Conservation (phyloP, 2,329 filamentous ascomycete genomes). For the Aspergillus candidus region DNA sequence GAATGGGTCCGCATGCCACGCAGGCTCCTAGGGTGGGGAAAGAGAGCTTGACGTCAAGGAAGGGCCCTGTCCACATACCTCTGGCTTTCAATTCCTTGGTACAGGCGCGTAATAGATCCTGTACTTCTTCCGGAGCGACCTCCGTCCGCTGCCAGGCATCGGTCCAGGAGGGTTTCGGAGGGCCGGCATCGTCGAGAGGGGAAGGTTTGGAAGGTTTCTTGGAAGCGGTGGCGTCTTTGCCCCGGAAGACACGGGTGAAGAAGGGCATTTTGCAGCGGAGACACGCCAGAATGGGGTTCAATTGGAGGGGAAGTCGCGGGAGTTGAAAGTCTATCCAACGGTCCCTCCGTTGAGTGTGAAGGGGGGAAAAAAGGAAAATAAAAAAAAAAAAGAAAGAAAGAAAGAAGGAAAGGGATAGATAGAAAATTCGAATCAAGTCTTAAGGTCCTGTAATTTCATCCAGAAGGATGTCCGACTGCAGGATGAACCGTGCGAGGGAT, state of each 20-base stretch:
- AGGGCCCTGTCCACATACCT: constrained; percentile 54
- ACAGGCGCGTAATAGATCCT: constrained; percentile 77
- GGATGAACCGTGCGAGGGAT: neutral
- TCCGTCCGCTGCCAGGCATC: constrained; percentile 79
- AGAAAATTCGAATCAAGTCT: constrained; percentile 8
- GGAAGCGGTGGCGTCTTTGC: constrained; percentile 61
- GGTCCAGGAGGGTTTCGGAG: constrained; percentile 72
- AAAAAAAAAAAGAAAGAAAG: constrained; percentile 3
- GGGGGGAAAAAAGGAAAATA: constrained; percentile 3
- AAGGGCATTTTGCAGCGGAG: constrained; percentile 45
- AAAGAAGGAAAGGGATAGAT: neutral
- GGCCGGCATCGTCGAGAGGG: constrained; percentile 47
- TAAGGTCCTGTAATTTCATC: constrained; percentile 4
- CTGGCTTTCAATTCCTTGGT: constrained; percentile 87
- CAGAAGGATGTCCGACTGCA: neutral
- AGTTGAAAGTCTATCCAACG: constrained; percentile 5
- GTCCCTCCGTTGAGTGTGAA: constrained; percentile 6
- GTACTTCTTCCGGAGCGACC: constrained; percentile 83
- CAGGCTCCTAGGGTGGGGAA: constrained; percentile 11
- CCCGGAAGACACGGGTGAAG: constrained; percentile 61
- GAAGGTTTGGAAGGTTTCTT: constrained; percentile 55
- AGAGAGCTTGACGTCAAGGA: constrained; percentile 5
- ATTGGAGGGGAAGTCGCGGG: constrained; percentile 3
- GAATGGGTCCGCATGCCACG: constrained; percentile 16
- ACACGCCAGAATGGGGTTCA: constrained; percentile 5